Percentiles rank a stretch among this genome's conserved stretches.
Evolutionary conservation across 257 asterid genomes (phyloP).

Genomic region (Agastache rugosa): DNA sequence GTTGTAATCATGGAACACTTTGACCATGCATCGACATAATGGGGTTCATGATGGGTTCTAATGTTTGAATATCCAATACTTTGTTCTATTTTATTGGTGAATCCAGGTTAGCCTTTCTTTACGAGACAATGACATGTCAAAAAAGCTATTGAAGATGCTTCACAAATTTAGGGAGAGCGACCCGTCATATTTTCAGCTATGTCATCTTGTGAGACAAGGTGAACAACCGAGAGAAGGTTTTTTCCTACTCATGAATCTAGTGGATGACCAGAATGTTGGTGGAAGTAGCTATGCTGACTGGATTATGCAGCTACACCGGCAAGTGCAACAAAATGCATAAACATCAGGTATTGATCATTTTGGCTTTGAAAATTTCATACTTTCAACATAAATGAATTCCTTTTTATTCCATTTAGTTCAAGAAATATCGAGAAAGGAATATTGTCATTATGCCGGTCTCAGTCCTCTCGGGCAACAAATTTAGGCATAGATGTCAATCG

Average conservation of each 20-base stretch:
- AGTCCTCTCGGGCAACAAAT: not conserved
- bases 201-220: slow-evolving; percentile 74
- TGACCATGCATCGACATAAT: slow-evolving; percentile 20
- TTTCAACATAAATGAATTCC: not conserved
- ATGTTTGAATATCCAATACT: not conserved
- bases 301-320: slow-evolving; percentile 70
- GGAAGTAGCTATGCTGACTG: slow-evolving; percentile 61
- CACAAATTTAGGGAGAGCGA: slow-evolving; percentile 55
- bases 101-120: slow-evolving; percentile 56
- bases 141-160: slow-evolving; percentile 54
- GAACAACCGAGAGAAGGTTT: slow-evolving; percentile 75
- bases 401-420: not conserved
- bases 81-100: slow-evolving; percentile 29
- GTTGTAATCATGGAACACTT: not conserved
- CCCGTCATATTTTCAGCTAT: slow-evolving; percentile 59
- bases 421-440: not conserved
- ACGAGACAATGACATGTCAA: slow-evolving; percentile 61
- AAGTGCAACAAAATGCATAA: slow-evolving; percentile 68
- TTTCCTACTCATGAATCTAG: slow-evolving; percentile 55
- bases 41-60: slow-evolving; percentile 8
- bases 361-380: not conserved
- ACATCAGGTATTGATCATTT: slow-evolving; percentile 45
- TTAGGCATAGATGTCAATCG: slow-evolving; percentile 1
- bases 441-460: not conserved
- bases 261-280: slow-evolving; percentile 63